Percentiles rank a stretch among this genome's conserved stretches.
These are phyloP conservation scores for Pythium myriotylum DNA, from an alignment of 352 stramenopile genomes.

Conservation along the genomic window DNA sequence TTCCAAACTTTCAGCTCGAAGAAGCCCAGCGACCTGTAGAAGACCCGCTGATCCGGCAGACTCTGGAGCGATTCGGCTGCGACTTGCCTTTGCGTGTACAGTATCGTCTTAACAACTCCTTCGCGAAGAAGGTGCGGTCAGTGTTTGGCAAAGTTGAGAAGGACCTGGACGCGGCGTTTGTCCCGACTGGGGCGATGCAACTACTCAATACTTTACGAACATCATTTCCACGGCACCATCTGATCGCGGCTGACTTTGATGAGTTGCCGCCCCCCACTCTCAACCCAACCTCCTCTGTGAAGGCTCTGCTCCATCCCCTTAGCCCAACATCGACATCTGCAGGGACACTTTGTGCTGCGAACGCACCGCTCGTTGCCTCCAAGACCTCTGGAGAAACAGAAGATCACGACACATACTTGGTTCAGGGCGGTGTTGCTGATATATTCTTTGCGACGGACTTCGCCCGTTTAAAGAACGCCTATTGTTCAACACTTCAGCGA, in stretches of 20 bases:
- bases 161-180: constrained; percentile 73
- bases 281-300: constrained; percentile 45
- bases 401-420: constrained; percentile 89
- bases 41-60: constrained; percentile 76
- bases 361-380: constrained; percentile 88
- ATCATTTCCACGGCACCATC: constrained; percentile 83
- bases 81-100: constrained; percentile 64
- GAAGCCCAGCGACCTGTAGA: constrained; percentile 56
- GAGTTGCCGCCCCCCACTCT: constrained; percentile 75
- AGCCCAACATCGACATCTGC: constrained; percentile 69
- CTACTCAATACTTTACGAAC: constrained; percentile 79
- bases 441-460: constrained; percentile 94
- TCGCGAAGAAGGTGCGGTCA: constrained; percentile 55
- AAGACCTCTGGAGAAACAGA: constrained; percentile 73
- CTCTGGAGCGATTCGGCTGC: constrained; percentile 71
- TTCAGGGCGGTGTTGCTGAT: constrained; percentile 83
- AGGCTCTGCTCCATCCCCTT: constrained; percentile 60
- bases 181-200: constrained; percentile 88
- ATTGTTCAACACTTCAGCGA: constrained; percentile 65
- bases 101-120: constrained; percentile 58
- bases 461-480: constrained; percentile 74
- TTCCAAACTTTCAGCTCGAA: constrained; percentile 28
- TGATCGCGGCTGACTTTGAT: constrained; percentile 91
- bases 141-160: constrained; percentile 54
- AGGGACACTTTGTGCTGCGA: constrained; percentile 73